These are phyloP conservation scores for Eremothecium gossypii DNA, from an alignment of 1,139 yeast genomes.

Conservation along the genomic window DNA sequence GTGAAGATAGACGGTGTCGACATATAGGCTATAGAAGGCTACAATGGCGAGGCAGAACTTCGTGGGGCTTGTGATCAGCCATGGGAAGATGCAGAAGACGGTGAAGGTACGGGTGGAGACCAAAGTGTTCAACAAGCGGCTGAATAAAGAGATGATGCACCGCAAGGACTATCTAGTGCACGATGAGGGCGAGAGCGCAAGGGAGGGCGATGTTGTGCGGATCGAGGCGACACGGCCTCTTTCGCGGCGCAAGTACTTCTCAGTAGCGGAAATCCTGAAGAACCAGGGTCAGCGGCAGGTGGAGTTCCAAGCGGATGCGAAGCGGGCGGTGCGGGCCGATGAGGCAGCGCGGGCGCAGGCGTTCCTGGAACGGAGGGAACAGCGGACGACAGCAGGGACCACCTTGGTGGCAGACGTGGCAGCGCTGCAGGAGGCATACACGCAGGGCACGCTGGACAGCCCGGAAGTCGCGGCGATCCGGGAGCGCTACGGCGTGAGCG, in stretches of 20 bases:
- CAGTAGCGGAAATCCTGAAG: constrained; percentile 87
- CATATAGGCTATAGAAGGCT: not conserved
- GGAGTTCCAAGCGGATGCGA: constrained; percentile 65
- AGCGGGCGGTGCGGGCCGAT: constrained; percentile 51
- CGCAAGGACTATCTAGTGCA: constrained; percentile 86
- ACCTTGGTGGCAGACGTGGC: constrained; percentile 22
- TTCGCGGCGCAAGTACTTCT: constrained; percentile 74
- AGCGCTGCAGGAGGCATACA: constrained; percentile 27
- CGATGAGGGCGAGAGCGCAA: constrained; percentile 84
- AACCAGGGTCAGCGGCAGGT: constrained; percentile 91
- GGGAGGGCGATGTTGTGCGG: constrained; percentile 93
- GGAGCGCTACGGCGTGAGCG: constrained; percentile 43
- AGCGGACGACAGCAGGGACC: constrained; percentile 30
- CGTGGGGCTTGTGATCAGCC: constrained; percentile 86
- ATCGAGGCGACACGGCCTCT: constrained; percentile 85
- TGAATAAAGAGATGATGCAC: constrained; percentile 67
- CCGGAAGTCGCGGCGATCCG: constrained; percentile 41
- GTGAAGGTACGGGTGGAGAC: constrained; percentile 85
- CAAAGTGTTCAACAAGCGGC: constrained; percentile 54
- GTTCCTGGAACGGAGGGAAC: constrained; percentile 40
- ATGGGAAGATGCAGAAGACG: constrained; percentile 93
- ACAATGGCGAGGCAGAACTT: constrained; percentile 82
- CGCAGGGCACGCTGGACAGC: constrained; percentile 24
- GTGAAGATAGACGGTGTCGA: too few species aligned
- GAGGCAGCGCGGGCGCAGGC: constrained; percentile 45